Percentiles rank a stretch among this genome's conserved stretches.
phyloP scores from a whole-genome alignment of 129 eudicot genomes.

The Saposhnikovia divaricata region DNA sequence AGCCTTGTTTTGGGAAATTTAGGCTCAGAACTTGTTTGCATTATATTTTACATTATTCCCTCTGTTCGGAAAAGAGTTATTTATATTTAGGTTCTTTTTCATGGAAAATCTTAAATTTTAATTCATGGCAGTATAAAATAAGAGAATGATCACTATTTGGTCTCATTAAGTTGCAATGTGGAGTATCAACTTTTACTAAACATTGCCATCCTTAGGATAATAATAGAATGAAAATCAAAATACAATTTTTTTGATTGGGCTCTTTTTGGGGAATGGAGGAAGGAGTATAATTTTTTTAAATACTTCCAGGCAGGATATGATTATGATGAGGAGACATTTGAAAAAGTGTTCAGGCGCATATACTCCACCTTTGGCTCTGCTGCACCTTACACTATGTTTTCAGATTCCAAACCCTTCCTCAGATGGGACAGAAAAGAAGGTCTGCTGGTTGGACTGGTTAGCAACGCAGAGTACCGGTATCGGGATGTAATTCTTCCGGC shows the following conservation, averaged over 20 bases:
- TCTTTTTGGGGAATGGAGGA: neutral
- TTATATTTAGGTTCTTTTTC: neutral
- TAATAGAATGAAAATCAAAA: neutral
- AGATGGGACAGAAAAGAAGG: constrained; percentile 87
- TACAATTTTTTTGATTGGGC: neutral
- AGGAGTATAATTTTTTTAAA: neutral
- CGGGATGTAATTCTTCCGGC: constrained; percentile 95
- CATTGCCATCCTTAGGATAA: neutral
- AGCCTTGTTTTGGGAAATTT: neutral
- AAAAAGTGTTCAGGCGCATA: constrained; percentile 78
- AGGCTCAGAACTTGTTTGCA: neutral
- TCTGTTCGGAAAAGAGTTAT: neutral
- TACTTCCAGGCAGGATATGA: constrained; percentile 85
- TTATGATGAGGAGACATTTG: constrained; percentile 94
- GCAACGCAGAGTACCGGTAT: constrained; percentile 96
- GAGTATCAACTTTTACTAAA: neutral
- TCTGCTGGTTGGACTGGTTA: constrained; percentile 73
- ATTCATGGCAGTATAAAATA: neutral
- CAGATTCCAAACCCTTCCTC: constrained; percentile 83
- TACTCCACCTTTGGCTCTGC: constrained; percentile 88
- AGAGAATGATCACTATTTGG: neutral
- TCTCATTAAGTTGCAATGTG: neutral
- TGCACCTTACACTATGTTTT: constrained; percentile 78
- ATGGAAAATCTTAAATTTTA: neutral
- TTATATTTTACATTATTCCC: neutral